Percentiles rank a stretch among this genome's conserved stretches.
Conservation (phyloP, 176 grass and related monocot genomes). For the Hordeum marinum region DNA sequence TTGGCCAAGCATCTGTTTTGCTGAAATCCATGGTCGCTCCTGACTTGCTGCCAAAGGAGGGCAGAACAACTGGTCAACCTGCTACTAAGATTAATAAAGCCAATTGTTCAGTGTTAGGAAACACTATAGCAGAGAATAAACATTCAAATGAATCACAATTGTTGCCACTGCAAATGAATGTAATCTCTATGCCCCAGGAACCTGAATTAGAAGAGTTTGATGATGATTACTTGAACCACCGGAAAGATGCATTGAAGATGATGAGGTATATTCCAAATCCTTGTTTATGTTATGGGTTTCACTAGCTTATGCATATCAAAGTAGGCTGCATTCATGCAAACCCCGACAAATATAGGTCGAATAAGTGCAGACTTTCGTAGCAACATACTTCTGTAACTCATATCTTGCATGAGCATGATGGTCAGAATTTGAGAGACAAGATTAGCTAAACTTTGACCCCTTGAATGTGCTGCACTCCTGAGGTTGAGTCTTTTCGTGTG, state of each 20-base stretch:
- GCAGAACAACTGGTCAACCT: constrained; percentile 13
- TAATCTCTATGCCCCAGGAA: constrained; percentile 43
- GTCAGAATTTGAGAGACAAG: constrained; percentile 14
- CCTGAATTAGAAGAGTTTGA: constrained; percentile 59
- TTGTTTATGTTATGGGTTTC: constrained; percentile 6
- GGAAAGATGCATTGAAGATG: constrained; percentile 86
- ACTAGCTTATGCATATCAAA: background rate
- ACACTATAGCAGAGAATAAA: constrained; percentile 11
- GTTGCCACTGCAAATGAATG: constrained; percentile 22
- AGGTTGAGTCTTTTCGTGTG: background rate
- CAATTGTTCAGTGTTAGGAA: constrained; percentile 9
- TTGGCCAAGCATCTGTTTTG: constrained; percentile 55
- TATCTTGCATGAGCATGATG: background rate
- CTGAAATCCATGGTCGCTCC: constrained; percentile 63
- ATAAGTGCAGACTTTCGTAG: background rate
- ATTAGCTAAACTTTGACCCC: background rate
- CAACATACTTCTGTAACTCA: background rate
- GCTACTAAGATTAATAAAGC: constrained; percentile 35
- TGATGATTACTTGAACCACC: constrained; percentile 64
- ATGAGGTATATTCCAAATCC: constrained; percentile 55
- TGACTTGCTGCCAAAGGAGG: constrained; percentile 21
- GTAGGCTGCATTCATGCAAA: background rate
- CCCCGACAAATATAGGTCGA: background rate
- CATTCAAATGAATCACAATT: constrained; percentile 30
- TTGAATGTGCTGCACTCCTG: background rate